Conservation (phyloP, 106 monocot species). For the Dendrobium chrysotoxum region DNA sequence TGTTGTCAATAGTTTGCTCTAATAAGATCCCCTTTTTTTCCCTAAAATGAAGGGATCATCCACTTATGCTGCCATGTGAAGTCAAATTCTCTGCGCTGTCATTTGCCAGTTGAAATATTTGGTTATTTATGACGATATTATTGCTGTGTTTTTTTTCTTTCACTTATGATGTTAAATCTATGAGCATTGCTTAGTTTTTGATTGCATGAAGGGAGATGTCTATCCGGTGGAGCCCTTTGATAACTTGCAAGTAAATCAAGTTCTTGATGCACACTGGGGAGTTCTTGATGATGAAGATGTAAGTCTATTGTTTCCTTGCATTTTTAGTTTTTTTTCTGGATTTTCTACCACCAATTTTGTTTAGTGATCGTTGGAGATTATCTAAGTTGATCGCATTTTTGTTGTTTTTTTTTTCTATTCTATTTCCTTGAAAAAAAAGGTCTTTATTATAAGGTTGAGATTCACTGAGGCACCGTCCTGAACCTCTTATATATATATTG, state of each 20-base stretch:
- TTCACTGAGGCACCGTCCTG: background rate
- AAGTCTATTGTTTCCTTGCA: slow-evolving; percentile 16
- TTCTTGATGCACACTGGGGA: slow-evolving; percentile 99
- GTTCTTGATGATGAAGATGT: slow-evolving; percentile 81
- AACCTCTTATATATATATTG: background rate
- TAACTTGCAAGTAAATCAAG: slow-evolving; percentile 46
- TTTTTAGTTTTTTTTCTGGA: background rate
- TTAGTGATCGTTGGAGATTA: background rate
- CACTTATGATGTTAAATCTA: background rate
- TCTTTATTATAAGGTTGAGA: background rate
- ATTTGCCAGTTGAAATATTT: background rate
- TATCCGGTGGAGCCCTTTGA: slow-evolving; percentile 94
- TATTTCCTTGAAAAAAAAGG: background rate
- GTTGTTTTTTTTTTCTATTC: background rate
- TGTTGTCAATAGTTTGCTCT: background rate
- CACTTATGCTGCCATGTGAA: background rate
- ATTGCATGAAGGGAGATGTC: slow-evolving; percentile 67
- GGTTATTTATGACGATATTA: background rate
- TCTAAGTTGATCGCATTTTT: background rate
- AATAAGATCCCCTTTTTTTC: background rate
- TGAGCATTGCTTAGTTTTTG: background rate
- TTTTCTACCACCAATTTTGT: background rate
- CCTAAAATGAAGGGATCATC: background rate
- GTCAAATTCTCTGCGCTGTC: background rate
- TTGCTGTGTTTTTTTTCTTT: background rate